A percentile compares a stretch with the other conserved stretches of the same genome.
Evolutionary conservation across 768 basidiomycete species (phyloP).

Genomic region (Tulasnella sp.): DNA sequence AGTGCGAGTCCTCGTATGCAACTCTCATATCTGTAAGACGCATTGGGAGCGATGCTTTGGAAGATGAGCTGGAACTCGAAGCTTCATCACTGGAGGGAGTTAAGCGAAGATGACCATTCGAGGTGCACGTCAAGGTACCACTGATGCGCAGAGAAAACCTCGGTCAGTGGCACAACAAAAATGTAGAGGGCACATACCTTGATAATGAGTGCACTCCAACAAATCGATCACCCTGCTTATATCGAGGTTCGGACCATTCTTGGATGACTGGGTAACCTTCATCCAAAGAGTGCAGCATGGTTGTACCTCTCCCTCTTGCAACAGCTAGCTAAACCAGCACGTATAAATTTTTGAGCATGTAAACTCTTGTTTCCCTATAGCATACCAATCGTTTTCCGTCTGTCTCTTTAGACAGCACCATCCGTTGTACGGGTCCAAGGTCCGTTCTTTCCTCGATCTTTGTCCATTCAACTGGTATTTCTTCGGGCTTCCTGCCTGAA

Average conservation of each 20-base stretch:
- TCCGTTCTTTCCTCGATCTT: not conserved
- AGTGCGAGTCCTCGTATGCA: constrained; percentile 38
- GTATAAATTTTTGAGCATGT: not conserved
- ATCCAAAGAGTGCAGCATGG: constrained; percentile 35
- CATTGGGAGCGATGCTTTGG: constrained; percentile 42
- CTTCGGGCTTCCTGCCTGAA: not conserved
- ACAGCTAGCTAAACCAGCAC: constrained; percentile 41
- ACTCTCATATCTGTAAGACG: constrained; percentile 58
- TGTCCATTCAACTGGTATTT: not conserved
- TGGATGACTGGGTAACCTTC: constrained; percentile 27
- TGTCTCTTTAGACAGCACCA: constrained; percentile 3
- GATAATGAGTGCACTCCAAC: constrained; percentile 44
- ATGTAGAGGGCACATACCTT: constrained; percentile 30
- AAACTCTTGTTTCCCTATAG: constrained; percentile 10
- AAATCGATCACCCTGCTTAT: constrained; percentile 38
- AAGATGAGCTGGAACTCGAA: constrained; percentile 15
- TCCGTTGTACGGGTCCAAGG: constrained; percentile 11
- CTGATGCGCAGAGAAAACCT: constrained; percentile 22
- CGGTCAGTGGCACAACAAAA: not conserved
- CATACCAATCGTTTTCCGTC: constrained; percentile 15
- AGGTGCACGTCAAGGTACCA: constrained; percentile 54
- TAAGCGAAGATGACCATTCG: constrained; percentile 56
- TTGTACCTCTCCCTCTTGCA: constrained; percentile 47
- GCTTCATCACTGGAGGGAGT: constrained; percentile 25
- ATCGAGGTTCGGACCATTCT: constrained; percentile 54